phyloP scores from a whole-genome alignment of 2,329 filamentous ascomycete genomes.

The Nemania bipapillata region DNA sequence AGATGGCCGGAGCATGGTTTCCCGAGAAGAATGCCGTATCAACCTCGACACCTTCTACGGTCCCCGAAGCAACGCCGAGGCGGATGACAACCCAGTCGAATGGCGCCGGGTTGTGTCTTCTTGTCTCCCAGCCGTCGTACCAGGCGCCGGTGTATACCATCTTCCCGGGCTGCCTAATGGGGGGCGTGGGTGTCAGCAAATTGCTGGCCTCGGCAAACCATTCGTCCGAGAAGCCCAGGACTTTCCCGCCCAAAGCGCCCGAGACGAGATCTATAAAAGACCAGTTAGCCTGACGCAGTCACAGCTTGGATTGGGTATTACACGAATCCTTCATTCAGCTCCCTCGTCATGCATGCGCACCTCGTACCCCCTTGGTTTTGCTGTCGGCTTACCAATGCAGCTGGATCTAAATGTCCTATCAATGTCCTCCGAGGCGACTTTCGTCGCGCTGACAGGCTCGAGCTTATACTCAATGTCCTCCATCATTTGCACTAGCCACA shows the following conservation, averaged over 20 bases:
- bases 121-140: conserved; percentile 78
- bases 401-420: conserved; percentile 70
- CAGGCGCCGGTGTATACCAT: conserved; percentile 76
- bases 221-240: conserved; percentile 73
- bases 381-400: conserved; percentile 65
- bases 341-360: background rate
- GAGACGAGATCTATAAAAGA: conserved; percentile 67
- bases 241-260: conserved; percentile 68
- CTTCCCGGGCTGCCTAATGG: conserved; percentile 71
- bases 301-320: too few species aligned
- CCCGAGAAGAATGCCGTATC: conserved; percentile 85
- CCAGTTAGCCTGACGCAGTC: conserved; percentile 34
- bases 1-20: conserved; percentile 83
- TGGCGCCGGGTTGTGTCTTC: conserved; percentile 70
- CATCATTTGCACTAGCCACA: conserved; percentile 36
- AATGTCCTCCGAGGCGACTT: conserved; percentile 65
- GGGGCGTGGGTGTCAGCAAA: conserved; percentile 70
- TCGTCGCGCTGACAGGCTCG: conserved; percentile 63
- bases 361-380: background rate
- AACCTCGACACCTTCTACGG: conserved; percentile 77
- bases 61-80: conserved; percentile 75
- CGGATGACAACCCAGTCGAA: conserved; percentile 76
- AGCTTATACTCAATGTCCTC: conserved; percentile 66
- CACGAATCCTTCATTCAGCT: conserved; percentile 11
- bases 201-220: conserved; percentile 75